Evolutionary conservation across 179 eudicot genomes (phyloP).

Genomic region (Gypsophila paniculata): DNA sequence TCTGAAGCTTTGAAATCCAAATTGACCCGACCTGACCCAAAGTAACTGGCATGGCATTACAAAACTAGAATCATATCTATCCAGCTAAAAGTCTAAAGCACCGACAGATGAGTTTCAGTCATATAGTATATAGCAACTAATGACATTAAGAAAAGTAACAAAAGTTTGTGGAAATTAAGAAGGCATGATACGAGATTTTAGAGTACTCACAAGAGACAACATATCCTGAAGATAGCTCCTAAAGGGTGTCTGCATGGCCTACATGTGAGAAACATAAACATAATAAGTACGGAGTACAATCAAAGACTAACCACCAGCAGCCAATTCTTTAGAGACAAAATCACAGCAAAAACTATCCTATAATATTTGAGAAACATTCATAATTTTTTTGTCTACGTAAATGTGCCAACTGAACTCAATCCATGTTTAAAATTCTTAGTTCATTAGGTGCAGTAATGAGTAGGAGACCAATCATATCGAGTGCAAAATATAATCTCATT

Average conservation of each 20-base stretch:
- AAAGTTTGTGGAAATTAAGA: background rate
- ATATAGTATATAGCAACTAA: background rate
- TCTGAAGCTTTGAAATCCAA: too few relatives aligned
- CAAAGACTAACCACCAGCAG: background rate
- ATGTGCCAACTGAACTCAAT: too few relatives aligned
- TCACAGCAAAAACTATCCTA: background rate
- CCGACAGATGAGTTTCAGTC: background rate
- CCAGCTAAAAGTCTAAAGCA: background rate
- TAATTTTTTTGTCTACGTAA: too few relatives aligned
- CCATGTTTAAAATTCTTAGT: too few relatives aligned
- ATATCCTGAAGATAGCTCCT: conserved; percentile 84
- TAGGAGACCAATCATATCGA: too few relatives aligned
- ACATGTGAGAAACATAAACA: conserved; percentile 17
- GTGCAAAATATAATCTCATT: too few relatives aligned
- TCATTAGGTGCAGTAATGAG: too few relatives aligned
- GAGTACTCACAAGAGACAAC: conserved; percentile 66
- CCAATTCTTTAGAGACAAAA: background rate
- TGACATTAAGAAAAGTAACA: background rate
- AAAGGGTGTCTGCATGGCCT: conserved; percentile 95
- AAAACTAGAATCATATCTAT: background rate
- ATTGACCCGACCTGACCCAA: too few relatives aligned
- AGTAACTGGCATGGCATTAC: too few relatives aligned
- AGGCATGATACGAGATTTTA: background rate
- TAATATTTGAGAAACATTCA: too few relatives aligned
- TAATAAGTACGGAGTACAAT: too few relatives aligned